These are phyloP conservation scores for Barnettozyma hawaiiensis DNA, from an alignment of 1,139 yeast genomes.

Conservation along the genomic window DNA sequence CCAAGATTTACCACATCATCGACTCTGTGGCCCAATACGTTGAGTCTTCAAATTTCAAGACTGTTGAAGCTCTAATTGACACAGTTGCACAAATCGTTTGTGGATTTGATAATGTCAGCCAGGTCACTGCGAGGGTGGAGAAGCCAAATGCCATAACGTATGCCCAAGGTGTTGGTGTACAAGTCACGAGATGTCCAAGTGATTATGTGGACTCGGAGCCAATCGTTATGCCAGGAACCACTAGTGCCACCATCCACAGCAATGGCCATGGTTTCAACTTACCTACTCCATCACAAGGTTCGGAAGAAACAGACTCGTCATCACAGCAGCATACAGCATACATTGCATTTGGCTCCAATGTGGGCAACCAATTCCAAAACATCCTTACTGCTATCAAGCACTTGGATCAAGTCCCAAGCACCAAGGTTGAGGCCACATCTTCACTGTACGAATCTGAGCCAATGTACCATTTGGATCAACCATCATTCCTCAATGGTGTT, in stretches of 20 bases:
- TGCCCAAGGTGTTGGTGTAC: slow-evolving; percentile 89
- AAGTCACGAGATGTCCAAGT: slow-evolving; percentile 45
- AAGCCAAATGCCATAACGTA: slow-evolving; percentile 86
- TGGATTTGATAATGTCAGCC: slow-evolving; percentile 33
- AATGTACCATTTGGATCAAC: slow-evolving; percentile 82
- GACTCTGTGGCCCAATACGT: slow-evolving; percentile 51
- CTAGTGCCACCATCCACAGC: too few species aligned
- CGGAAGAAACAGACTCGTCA: too few species aligned
- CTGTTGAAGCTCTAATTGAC: slow-evolving; percentile 87
- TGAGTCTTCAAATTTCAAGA: slow-evolving; percentile 72
- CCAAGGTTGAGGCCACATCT: slow-evolving; percentile 57
- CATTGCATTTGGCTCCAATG: slow-evolving; percentile 86
- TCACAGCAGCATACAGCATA: slow-evolving; percentile 51
- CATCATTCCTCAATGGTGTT: slow-evolving; percentile 81
- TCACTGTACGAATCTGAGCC: slow-evolving; percentile 85
- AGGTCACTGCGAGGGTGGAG: slow-evolving; percentile 56
- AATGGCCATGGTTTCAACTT: slow-evolving; percentile 23
- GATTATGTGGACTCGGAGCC: slow-evolving; percentile 26
- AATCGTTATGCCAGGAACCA: slow-evolving; percentile 9
- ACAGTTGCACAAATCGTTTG: slow-evolving; percentile 62
- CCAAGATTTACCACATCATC: slow-evolving; percentile 33
- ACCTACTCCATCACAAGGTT: slow-evolving; percentile 18
- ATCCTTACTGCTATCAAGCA: slow-evolving; percentile 52
- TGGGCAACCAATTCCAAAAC: slow-evolving; percentile 64
- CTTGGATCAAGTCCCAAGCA: slow-evolving; percentile 37